Conservation (phyloP, 2,329 filamentous ascomycete species). For the Pezicula neosporulosa region DNA sequence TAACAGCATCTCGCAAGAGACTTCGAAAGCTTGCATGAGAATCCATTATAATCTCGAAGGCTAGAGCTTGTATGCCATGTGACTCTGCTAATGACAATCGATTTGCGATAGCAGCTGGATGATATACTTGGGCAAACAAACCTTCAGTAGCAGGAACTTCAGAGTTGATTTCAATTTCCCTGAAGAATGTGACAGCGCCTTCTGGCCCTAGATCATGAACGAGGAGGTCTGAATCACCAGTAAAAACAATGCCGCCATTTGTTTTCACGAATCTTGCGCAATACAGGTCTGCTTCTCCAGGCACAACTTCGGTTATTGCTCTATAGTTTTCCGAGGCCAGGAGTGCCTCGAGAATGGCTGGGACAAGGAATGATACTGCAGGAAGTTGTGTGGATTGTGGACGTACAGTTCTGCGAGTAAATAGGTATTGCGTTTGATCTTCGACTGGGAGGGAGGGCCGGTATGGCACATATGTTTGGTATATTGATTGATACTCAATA, state of each 20-base stretch:
- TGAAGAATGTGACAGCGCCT: slow-evolving; percentile 65
- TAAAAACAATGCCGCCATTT: slow-evolving; percentile 59
- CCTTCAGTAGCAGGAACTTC: slow-evolving; percentile 8
- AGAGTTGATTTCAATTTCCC: slow-evolving; percentile 45
- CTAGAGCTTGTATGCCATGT: slow-evolving; percentile 34
- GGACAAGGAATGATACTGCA: slow-evolving; percentile 67
- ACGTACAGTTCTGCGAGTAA: slow-evolving; percentile 15
- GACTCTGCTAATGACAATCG: slow-evolving; percentile 36
- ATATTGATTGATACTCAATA: slow-evolving; percentile 17
- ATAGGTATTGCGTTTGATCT: slow-evolving; percentile 14
- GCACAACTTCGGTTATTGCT: slow-evolving; percentile 54
- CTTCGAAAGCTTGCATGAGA: slow-evolving; percentile 19
- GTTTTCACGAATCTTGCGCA: slow-evolving; percentile 65
- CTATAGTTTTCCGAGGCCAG: slow-evolving; percentile 38
- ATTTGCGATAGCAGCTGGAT: slow-evolving; percentile 39
- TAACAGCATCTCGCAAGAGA: slow-evolving; percentile 18
- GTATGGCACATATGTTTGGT: slow-evolving; percentile 11
- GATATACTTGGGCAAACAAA: slow-evolving; percentile 29
- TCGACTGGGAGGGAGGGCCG: slow-evolving; percentile 10
- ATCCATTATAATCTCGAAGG: slow-evolving; percentile 28
- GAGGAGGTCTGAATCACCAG: slow-evolving; percentile 84
- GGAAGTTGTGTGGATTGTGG: slow-evolving; percentile 29
- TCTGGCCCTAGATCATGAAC: slow-evolving; percentile 63
- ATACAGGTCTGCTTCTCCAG: slow-evolving; percentile 81
- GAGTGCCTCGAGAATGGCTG: slow-evolving; percentile 71